Evolutionary conservation across 177 flowering plant genomes (phyloP).

Genomic region (Vitis hybrid): DNA sequence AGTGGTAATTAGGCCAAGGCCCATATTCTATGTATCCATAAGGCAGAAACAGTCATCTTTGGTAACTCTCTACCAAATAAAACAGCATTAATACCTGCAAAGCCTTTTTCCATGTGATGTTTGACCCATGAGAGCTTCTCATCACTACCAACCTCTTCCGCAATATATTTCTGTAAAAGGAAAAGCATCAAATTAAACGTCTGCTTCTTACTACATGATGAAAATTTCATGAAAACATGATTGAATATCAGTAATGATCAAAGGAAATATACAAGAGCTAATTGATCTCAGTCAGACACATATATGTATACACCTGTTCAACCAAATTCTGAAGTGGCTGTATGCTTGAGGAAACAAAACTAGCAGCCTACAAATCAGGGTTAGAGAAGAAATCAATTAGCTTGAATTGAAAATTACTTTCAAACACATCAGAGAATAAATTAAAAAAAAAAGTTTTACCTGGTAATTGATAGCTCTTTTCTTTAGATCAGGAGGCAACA

Average conservation of each 20-base stretch:
- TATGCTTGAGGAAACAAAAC: constrained; percentile 72
- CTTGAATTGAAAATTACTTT: background rate
- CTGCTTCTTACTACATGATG: too few relatives aligned
- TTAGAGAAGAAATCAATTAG: background rate
- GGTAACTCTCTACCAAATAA: too few relatives aligned
- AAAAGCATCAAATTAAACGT: background rate
- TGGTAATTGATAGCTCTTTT: constrained; percentile 75
- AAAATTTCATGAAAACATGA: too few relatives aligned
- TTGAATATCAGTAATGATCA: too few relatives aligned
- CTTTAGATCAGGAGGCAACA: constrained; percentile 69
- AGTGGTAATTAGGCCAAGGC: background rate
- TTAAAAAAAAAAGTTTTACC: constrained; percentile 32
- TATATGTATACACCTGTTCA: constrained; percentile 31
- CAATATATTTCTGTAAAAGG: constrained; percentile 56
- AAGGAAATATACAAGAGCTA: too few relatives aligned
- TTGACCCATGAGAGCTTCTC: constrained; percentile 61
- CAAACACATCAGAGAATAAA: background rate
- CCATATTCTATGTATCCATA: too few relatives aligned
- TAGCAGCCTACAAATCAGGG: constrained; percentile 59
- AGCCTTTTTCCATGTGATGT: constrained; percentile 61
- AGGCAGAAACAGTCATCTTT: too few relatives aligned
- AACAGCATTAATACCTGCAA: constrained; percentile 43
- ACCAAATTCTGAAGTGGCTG: constrained; percentile 74
- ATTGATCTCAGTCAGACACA: too few relatives aligned
- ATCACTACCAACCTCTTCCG: constrained; percentile 53